Conservation (phyloP, 768 basidiomycete species). For the Lactifluus volemus region DNA sequence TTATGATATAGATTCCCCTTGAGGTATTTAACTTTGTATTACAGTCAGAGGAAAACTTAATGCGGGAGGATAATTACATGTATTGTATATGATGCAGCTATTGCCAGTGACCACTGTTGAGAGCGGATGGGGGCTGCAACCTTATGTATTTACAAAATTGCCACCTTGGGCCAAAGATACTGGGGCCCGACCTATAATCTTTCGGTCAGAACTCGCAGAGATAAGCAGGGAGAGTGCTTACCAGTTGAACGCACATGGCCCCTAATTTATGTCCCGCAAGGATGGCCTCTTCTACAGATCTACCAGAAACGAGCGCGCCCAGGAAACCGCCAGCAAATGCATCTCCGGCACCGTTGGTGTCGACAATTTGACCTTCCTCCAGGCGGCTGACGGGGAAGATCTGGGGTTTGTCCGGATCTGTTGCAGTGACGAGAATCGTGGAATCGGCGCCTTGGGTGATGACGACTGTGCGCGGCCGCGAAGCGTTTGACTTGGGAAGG, state of each 20-base stretch:
- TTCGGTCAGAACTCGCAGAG: neutral
- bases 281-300: constrained; percentile 65
- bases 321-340: constrained; percentile 96
- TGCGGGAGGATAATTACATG: constrained; percentile 19
- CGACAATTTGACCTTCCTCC: constrained; percentile 62
- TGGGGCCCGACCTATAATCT: constrained; percentile 42
- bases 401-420: constrained; percentile 45
- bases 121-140: constrained; percentile 25
- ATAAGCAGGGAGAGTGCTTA: constrained; percentile 25
- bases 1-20: constrained; percentile 2
- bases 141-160: constrained; percentile 29
- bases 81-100: constrained; percentile 19
- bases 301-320: constrained; percentile 75
- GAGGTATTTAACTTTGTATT: constrained; percentile 18
- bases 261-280: constrained; percentile 84
- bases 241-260: constrained; percentile 76
- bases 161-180: constrained; percentile 48
- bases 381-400: constrained; percentile 51
- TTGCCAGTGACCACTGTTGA: constrained; percentile 29
- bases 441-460: constrained; percentile 84
- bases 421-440: constrained; percentile 66
- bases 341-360: constrained; percentile 98
- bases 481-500: constrained; percentile 64
- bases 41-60: constrained; percentile 32
- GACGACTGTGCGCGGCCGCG: constrained; percentile 72